phyloP scores from a whole-genome alignment of 495 filamentous ascomycete species.

The Talaromyces trachyspermus region DNA sequence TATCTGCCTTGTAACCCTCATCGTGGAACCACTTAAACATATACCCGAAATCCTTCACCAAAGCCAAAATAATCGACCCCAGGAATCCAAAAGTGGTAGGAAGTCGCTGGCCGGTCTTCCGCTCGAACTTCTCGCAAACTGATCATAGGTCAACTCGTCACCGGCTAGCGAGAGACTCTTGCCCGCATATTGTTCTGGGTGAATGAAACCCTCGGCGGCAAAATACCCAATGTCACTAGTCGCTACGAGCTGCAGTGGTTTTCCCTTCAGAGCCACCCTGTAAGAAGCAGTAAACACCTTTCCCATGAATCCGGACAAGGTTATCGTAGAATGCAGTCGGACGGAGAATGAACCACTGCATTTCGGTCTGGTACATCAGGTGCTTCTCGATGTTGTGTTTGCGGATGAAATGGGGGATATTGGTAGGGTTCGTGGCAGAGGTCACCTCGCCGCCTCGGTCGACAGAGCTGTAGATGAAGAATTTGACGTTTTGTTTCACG shows the following conservation, averaged over 20 bases:
- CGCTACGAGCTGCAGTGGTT: conserved; percentile 52
- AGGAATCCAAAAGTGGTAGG: conserved; percentile 43
- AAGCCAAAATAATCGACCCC: conserved; percentile 31
- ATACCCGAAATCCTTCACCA: conserved; percentile 42
- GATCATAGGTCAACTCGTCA: conserved; percentile 48
- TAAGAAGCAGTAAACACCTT: conserved; percentile 52
- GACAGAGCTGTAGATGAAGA: conserved; percentile 61
- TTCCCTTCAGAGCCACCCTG: conserved; percentile 36
- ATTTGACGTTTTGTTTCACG: conserved; percentile 47
- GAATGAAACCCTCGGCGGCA: conserved; percentile 52
- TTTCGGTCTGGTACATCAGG: conserved; percentile 41
- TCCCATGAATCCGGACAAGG: conserved; percentile 47
- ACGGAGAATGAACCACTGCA: conserved; percentile 57
- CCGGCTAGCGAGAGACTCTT: conserved; percentile 48
- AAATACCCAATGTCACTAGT: conserved; percentile 58
- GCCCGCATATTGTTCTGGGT: conserved; percentile 37
- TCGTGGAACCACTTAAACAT: conserved; percentile 63
- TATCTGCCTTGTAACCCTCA: conserved; percentile 53
- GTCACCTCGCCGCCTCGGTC: conserved; percentile 55
- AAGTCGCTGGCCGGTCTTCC: conserved; percentile 37
- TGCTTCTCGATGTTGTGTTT: conserved; percentile 62
- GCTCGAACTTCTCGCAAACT: conserved; percentile 43
- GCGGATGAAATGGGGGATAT: conserved; percentile 53
- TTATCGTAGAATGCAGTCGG: conserved; percentile 65
- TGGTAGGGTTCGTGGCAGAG: conserved; percentile 48